phyloP scores from a whole-genome alignment of 1,284 basidiomycete genomes.

The Cryptococcus sp. region DNA sequence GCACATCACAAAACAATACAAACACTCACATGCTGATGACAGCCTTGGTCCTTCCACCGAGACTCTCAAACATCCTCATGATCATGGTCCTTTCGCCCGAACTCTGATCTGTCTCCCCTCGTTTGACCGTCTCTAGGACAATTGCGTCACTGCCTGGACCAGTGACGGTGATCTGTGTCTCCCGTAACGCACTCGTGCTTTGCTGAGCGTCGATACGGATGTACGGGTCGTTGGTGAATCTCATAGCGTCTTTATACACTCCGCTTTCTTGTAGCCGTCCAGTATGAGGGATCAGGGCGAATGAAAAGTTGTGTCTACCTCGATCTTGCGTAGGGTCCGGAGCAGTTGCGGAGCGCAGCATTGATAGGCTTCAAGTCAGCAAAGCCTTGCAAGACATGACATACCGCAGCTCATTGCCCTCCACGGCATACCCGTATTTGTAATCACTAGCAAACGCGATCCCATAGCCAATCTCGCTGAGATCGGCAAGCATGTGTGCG shows the following conservation, averaged over 20 bases:
- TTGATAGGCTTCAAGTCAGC: constrained; percentile 62
- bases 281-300: constrained; percentile 80
- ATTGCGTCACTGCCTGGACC: constrained; percentile 61
- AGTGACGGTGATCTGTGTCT: constrained; percentile 3
- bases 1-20: neutral
- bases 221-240: constrained; percentile 75
- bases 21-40: constrained; percentile 54
- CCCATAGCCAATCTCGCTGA: constrained; percentile 72
- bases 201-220: neutral
- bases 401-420: constrained; percentile 26
- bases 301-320: constrained; percentile 73
- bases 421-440: constrained; percentile 65
- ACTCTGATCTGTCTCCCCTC: constrained; percentile 76
- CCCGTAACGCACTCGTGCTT: neutral
- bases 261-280: constrained; percentile 70
- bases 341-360: constrained; percentile 82
- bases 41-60: constrained; percentile 73
- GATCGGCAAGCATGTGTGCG: constrained; percentile 65
- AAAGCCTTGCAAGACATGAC: neutral
- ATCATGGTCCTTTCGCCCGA: constrained; percentile 60
- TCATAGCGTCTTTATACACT: constrained; percentile 63
- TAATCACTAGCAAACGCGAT: constrained; percentile 86
- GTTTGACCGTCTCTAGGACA: constrained; percentile 88
- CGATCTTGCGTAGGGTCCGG: constrained; percentile 62
- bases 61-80: constrained; percentile 81